A percentile compares a stretch with the other conserved stretches of the same genome.
Evolutionary conservation across 768 basidiomycete genomes (phyloP).

Genomic region (Fomitopsis serialis): DNA sequence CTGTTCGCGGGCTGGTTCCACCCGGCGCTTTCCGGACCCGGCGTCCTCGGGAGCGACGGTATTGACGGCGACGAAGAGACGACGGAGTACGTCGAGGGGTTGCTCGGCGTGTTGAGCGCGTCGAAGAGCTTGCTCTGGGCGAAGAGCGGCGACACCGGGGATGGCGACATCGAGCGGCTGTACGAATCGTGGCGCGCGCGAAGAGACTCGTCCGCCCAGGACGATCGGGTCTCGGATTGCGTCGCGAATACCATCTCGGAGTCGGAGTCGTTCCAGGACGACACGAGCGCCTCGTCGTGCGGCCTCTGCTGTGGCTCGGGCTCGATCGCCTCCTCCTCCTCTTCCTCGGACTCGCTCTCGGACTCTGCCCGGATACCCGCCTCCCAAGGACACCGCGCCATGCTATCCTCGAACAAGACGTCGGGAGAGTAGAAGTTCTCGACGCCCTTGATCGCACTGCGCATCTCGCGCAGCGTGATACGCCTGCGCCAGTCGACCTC

Average conservation of each 20-base stretch:
- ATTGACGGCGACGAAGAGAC: conserved; percentile 33
- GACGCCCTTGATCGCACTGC: conserved; percentile 50
- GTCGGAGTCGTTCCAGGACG: conserved; percentile 22
- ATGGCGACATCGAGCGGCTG: conserved; percentile 16
- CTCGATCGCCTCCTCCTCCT: conserved; percentile 25
- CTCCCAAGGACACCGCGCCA: conserved; percentile 80
- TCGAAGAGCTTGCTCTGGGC: conserved; percentile 23
- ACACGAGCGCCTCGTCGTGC: conserved; percentile 10
- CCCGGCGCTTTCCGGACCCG: conserved; percentile 30
- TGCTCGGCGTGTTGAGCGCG: conserved; percentile 17
- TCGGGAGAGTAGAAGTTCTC: conserved; percentile 68
- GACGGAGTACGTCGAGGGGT: conserved; percentile 45
- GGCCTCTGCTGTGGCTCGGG: conserved; percentile 12
- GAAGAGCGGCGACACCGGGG: conserved; percentile 18
- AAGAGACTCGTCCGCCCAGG: conserved; percentile 14
- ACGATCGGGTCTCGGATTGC: conserved; percentile 12
- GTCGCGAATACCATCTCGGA: conserved; percentile 26
- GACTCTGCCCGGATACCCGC: conserved; percentile 57
- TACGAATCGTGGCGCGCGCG: conserved; percentile 6
- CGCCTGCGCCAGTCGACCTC: conserved; percentile 31
- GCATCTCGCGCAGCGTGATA: conserved; percentile 40
- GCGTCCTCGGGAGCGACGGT: conserved; percentile 53
- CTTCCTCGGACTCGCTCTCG: conserved; percentile 48
- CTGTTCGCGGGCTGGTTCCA: conserved; percentile 6
- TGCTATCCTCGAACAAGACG: conserved; percentile 74